Base-by-base conservation (phyloP, 805 yeast genomes). In the Candida golubevii region DNA sequence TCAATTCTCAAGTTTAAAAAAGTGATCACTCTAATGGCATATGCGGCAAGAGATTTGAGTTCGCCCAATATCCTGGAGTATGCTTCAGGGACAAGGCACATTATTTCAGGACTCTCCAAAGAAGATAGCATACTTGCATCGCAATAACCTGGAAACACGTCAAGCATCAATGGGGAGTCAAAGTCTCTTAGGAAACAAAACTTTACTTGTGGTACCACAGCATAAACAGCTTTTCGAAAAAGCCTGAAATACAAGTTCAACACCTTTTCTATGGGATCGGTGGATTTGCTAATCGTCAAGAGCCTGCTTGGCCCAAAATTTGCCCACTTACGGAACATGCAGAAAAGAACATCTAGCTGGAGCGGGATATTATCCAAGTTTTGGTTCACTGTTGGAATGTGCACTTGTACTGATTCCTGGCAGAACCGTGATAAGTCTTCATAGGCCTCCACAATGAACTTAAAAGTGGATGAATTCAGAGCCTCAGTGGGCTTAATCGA, bases 121-220 rank as follows among this genome's bases (percentile, higher is more conserved):
- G 56, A 58, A 32, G 35, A 39, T 40, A 50, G 59, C 6, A 66
- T 57, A 15, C 59, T 61, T 8, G 44, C 44, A 39, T 62, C 70
- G 18, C 56, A 47, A 15, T 52, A 48, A 33, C 44, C 44, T 9
- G 49, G 54, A 40, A 60, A 64, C 5, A 68, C 65, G 39, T 69
- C 73, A 35, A 63, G 47, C 67, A 67, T 67, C 41, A 69, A 57
- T 2, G 75, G 73, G 41, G 63, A 56, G 47, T 67, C 73, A 47
- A 69, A 69, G 52, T 69, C 75, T 26, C 72, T 47, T 9, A 69
- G 46, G 43, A 64, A 67, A 52, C 64, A 66, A 46, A 62, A 69
- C 45, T 63, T 67, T n/a, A 68, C 60, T 39, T 69, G 75, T 2
- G 75, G 75, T 23, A 63, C 54, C 14, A 67, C 50, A 1, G 70